phyloP scores from a whole-genome alignment of 2,329 filamentous ascomycete genomes.

The Colletotrichum sp. region DNA sequence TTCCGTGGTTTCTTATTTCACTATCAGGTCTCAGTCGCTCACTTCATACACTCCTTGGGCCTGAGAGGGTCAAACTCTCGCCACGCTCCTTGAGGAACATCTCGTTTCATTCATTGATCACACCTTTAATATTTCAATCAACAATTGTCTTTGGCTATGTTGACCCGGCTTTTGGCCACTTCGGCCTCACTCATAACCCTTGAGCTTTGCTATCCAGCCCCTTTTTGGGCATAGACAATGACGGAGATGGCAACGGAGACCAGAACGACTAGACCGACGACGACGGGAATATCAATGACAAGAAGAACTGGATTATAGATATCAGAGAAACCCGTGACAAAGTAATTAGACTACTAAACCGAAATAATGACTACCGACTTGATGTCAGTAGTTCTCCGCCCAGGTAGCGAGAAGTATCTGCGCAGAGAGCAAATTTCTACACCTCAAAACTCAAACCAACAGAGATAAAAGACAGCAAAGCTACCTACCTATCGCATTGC shows the following conservation, averaged over 20 bases:
- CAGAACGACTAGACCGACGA: too few relatives aligned
- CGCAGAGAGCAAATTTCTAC: rapidly evolving
- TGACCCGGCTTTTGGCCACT: too few relatives aligned
- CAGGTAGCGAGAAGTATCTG: too few relatives aligned
- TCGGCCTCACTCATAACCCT: too few relatives aligned
- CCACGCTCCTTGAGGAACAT: background rate
- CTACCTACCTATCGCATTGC: background rate
- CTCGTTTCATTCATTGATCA: rapidly evolving
- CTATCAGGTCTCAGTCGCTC: background rate
- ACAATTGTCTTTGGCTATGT: rapidly evolving
- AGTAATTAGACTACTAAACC: background rate
- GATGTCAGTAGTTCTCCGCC: background rate
- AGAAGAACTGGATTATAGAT: too few relatives aligned
- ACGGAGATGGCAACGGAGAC: too few relatives aligned
- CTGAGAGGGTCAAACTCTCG: background rate
- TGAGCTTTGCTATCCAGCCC: too few relatives aligned
- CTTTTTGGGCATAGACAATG: too few relatives aligned
- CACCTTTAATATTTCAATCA: rapidly evolving
- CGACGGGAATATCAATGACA: too few relatives aligned
- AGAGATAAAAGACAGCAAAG: background rate
- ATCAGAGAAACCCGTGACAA: too few relatives aligned
- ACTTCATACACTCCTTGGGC: background rate
- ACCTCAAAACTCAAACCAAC: background rate
- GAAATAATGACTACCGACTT: background rate
- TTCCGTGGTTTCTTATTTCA: background rate